Percentiles rank a stretch among this genome's conserved stretches.
Evolutionary conservation across 331 rosid genomes (phyloP).

Genomic region (Erythrophleum ivorense): DNA sequence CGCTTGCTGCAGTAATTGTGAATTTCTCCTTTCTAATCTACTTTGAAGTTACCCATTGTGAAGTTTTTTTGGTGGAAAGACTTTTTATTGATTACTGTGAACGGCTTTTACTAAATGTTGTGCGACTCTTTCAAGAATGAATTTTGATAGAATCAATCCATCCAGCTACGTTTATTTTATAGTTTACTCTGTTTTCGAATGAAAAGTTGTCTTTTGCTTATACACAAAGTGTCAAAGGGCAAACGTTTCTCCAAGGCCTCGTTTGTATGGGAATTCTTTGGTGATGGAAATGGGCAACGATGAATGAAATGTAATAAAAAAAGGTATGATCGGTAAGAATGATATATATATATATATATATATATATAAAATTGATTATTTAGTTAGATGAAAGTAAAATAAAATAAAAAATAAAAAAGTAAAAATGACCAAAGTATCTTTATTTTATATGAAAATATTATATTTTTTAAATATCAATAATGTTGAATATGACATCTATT

Average conservation of each 20-base stretch:
- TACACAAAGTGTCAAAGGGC: background rate
- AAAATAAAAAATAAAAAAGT: no score
- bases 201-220: slow-evolving; percentile 5
- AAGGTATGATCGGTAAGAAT: no score
- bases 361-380: background rate
- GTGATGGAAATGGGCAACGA: no score
- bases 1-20: background rate
- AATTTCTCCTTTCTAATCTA: background rate
- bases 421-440: no score
- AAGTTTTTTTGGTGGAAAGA: background rate
- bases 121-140: background rate
- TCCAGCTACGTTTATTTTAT: background rate
- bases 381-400: no score
- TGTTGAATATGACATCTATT: no score
- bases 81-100: background rate
- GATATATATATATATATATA: no score
- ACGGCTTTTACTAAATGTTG: background rate
- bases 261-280: no score
- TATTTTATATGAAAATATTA: no score
- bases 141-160: background rate
- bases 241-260: background rate
- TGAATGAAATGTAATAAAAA: no score
- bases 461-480: no score
- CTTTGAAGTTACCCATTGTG: background rate
- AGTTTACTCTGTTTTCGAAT: background rate